Evolutionary conservation across 495 filamentous ascomycete genomes (phyloP).

Genomic region (Pseudomonodictys pantanalensis): DNA sequence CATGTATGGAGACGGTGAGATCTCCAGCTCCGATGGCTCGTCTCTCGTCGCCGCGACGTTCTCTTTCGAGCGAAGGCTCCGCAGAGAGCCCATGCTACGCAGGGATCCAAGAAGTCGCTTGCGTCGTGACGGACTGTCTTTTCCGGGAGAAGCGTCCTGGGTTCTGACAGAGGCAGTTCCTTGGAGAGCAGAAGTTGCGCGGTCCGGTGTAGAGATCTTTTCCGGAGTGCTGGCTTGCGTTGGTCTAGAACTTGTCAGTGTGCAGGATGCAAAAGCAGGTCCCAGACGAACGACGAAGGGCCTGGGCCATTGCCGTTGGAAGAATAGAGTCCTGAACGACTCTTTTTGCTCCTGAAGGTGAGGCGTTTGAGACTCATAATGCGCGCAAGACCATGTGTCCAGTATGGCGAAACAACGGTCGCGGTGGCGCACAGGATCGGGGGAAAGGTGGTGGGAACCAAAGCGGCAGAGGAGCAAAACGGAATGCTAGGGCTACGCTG

Average conservation of each 20-base stretch:
- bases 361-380: constrained; percentile 23
- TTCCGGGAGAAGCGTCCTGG: neutral
- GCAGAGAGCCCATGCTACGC: constrained; percentile 6
- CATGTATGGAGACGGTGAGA: neutral
- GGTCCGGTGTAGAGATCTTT: neutral
- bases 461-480: neutral
- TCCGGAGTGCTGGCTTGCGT: neutral
- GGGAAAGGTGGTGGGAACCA: neutral
- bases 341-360: constrained; percentile 24
- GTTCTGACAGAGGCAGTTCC: neutral
- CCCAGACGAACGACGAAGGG: neutral
- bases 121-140: constrained; percentile 14
- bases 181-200: neutral
- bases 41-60: neutral
- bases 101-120: constrained; percentile 8
- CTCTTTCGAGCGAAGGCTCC: neutral
- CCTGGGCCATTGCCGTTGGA: constrained; percentile 2
- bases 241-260: neutral
- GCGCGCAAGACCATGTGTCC: too few species aligned
- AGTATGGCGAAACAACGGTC: too few species aligned
- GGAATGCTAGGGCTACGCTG: neutral
- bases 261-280: neutral
- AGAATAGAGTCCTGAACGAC: constrained; percentile 23
- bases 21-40: neutral
- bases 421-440: too few species aligned